Evolutionary conservation across 768 basidiomycete species (phyloP).

Genomic region (Hortiboletus flavorubellus): DNA sequence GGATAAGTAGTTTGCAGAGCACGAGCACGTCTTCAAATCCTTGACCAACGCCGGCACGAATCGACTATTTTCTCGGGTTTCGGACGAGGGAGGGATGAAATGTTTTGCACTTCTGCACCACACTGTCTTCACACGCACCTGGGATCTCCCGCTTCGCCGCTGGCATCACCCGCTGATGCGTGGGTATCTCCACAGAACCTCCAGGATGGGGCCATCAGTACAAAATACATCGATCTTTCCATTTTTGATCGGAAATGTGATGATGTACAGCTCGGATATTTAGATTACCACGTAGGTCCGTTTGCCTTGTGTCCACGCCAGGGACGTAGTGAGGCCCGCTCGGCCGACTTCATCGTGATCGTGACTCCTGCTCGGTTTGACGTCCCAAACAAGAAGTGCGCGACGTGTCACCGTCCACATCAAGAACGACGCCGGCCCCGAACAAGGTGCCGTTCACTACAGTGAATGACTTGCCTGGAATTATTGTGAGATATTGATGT

Average conservation of each 20-base stretch:
- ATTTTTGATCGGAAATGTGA: conserved; percentile 47
- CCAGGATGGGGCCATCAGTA: conserved; percentile 31
- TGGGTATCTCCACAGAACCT: conserved; percentile 27
- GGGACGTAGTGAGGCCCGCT: conserved; percentile 40
- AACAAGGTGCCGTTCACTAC: conserved; percentile 46
- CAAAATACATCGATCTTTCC: conserved; percentile 42
- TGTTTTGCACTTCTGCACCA: conserved; percentile 41
- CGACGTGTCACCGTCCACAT: conserved; percentile 47
- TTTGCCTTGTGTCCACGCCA: conserved; percentile 46
- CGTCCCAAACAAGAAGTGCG: conserved; percentile 39
- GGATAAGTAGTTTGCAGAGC: conserved; percentile 43
- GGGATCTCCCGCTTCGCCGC: conserved; percentile 43
- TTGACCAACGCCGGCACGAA: conserved; percentile 58
- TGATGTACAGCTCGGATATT: conserved; percentile 31
- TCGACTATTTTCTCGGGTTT: conserved; percentile 48
- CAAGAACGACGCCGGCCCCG: conserved; percentile 48
- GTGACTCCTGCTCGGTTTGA: conserved; percentile 37
- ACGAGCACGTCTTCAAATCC: conserved; percentile 55
- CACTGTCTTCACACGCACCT: conserved; percentile 43
- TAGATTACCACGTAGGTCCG: background rate
- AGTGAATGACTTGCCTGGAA: conserved; percentile 37
- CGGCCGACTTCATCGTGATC: conserved; percentile 37
- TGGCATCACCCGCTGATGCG: conserved; percentile 40
- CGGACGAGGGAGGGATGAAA: conserved; percentile 43
- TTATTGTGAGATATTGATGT: conserved; percentile 28